Evolutionary conservation across 441 rosid species (phyloP).

Genomic region (Hypseocharis bilobata): DNA sequence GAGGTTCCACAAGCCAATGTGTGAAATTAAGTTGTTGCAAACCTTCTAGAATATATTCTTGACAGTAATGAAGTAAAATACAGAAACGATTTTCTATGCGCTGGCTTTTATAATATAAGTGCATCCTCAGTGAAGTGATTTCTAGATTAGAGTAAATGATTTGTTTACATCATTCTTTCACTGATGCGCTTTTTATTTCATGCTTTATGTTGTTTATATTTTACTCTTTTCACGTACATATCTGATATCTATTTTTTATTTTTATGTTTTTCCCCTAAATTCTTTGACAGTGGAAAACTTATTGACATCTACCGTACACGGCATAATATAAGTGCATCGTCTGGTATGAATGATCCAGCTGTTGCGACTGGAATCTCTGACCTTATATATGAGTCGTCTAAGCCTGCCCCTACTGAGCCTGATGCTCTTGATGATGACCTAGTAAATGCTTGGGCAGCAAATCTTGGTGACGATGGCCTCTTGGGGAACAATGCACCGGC

Average conservation of each 20-base stretch:
- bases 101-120: not conserved
- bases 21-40: not conserved
- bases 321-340: conserved; percentile 82
- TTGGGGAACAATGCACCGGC: conserved; percentile 85
- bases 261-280: conserved; percentile 15
- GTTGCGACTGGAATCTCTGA: conserved; percentile 96
- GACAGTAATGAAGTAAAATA: not conserved
- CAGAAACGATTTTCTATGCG: not conserved
- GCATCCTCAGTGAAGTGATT: not conserved
- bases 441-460: conserved; percentile 98
- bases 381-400: conserved; percentile 68
- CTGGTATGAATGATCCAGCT: conserved; percentile 81
- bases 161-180: not conserved
- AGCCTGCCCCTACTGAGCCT: conserved; percentile 57
- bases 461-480: conserved; percentile 91
- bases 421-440: conserved; percentile 90
- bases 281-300: conserved; percentile 67
- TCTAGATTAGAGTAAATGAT: not conserved
- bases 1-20: not conserved
- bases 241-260: conserved; percentile 1
- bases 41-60: not conserved
- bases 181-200: not conserved
- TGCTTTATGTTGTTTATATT: conserved; percentile 4
- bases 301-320: conserved; percentile 73
- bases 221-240: not conserved